Evolutionary conservation across 2,329 filamentous ascomycete species (phyloP).

Genomic region (Rugonectria rugulosa): DNA sequence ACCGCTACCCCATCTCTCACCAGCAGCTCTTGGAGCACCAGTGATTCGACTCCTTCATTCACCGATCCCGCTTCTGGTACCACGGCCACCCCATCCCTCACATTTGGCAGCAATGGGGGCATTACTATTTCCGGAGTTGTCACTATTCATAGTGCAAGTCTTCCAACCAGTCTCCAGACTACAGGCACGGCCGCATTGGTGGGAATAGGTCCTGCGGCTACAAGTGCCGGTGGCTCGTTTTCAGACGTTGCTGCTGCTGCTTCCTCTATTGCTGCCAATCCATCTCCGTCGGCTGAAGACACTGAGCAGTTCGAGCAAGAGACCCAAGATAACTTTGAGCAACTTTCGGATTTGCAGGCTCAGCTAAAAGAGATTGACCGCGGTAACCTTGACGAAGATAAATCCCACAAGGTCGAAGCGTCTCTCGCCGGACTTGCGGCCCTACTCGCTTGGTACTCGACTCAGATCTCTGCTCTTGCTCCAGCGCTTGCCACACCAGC

Average conservation of each 20-base stretch:
- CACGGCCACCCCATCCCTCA: not conserved
- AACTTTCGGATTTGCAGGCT: slow-evolving; percentile 1
- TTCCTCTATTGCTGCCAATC: slow-evolving; percentile 17
- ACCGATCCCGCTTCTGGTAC: not conserved
- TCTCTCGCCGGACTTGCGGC: slow-evolving; percentile 9
- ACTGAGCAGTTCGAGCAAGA: slow-evolving; percentile 4
- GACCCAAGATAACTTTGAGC: slow-evolving; percentile 8
- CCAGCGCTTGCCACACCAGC: slow-evolving; percentile 5
- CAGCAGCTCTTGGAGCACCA: not conserved
- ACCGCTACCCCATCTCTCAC: not conserved
- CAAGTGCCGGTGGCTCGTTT: slow-evolving; percentile 5
- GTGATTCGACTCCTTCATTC: not conserved
- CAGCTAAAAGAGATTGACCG: slow-evolving; percentile 10
- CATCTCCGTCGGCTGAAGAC: slow-evolving; percentile 11
- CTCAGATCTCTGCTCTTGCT: slow-evolving; percentile 2
- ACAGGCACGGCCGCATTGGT: slow-evolving; percentile 4
- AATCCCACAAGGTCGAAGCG: not conserved
- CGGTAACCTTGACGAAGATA: slow-evolving; percentile 7
- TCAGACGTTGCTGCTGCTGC: slow-evolving; percentile 10
- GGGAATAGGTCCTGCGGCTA: slow-evolving; percentile 1
- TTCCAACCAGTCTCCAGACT: not conserved
- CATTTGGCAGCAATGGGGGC: not conserved
- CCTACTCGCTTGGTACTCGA: slow-evolving; percentile 4
- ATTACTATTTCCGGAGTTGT: not conserved
- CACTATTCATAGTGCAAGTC: not conserved